Percentiles rank a stretch among this genome's conserved stretches.
Evolutionary conservation across 371 early-diverging fungal species (phyloP).

Genomic region (Mortierella sp.): DNA sequence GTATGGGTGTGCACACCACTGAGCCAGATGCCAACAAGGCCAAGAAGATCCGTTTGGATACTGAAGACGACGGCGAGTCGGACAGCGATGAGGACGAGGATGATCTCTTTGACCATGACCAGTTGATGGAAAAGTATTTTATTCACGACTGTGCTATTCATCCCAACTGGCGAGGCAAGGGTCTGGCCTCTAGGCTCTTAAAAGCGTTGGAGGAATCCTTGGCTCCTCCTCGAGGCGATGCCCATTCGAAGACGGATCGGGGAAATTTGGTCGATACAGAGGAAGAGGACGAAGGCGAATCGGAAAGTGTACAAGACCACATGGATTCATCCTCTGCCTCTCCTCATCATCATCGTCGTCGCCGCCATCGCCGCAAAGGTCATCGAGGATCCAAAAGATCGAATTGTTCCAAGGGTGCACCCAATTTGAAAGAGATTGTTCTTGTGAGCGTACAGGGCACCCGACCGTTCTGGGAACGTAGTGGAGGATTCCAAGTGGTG

Average conservation of each 20-base stretch:
- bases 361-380: background rate
- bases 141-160: conserved; percentile 48
- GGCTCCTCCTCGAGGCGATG: background rate
- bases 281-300: conserved; percentile 28
- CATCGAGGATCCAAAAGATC: background rate
- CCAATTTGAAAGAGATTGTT: conserved; percentile 43
- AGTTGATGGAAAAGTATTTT: conserved; percentile 44
- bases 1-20: conserved; percentile 7
- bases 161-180: conserved; percentile 39
- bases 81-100: background rate
- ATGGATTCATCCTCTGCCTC: conserved; percentile 5
- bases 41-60: conserved; percentile 26
- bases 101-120: conserved; percentile 34
- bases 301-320: background rate
- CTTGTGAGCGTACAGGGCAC: conserved; percentile 47
- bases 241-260: background rate
- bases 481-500: conserved; percentile 32
- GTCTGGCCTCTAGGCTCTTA: conserved; percentile 34
- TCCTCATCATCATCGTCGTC: conserved; percentile 5
- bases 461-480: conserved; percentile 36
- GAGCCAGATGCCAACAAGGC: background rate
- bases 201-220: conserved; percentile 46
- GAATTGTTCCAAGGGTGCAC: conserved; percentile 20
- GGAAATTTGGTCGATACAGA: conserved; percentile 25
- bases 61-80: background rate